A percentile compares a stretch with the other conserved stretches of the same genome.
Conservation (phyloP, 345 rosid species). For the Sisymbrium irio region DNA sequence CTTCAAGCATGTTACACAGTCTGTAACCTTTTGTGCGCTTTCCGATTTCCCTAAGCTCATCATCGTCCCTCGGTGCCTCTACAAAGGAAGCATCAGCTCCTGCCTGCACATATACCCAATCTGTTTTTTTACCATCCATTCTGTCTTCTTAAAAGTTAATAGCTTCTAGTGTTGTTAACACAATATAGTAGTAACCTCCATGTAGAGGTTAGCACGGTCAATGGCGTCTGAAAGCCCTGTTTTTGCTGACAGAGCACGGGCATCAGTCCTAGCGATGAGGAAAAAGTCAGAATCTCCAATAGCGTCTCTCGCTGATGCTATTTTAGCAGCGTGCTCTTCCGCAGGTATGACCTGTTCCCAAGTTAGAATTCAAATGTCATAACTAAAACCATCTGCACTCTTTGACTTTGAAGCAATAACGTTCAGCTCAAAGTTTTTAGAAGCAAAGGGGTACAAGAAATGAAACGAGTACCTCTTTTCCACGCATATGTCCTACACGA, state of each 20-base stretch:
- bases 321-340: slow-evolving; percentile 54
- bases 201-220: slow-evolving; percentile 53
- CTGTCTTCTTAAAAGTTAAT: background rate
- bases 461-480: slow-evolving; percentile 46
- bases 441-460: background rate
- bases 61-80: slow-evolving; percentile 50
- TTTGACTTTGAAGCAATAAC: background rate
- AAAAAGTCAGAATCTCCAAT: slow-evolving; percentile 53
- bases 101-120: slow-evolving; percentile 19
- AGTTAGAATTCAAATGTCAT: background rate
- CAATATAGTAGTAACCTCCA: slow-evolving; percentile 33
- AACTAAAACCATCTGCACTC: background rate
- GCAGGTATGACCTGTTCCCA: slow-evolving; percentile 47
- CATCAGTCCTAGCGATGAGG: slow-evolving; percentile 55
- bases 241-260: slow-evolving; percentile 48
- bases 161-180: background rate
- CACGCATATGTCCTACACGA: slow-evolving; percentile 49
- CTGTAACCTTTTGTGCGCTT: slow-evolving; percentile 40
- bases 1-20: slow-evolving; percentile 54
- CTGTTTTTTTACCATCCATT: background rate
- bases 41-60: slow-evolving; percentile 47
- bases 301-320: slow-evolving; percentile 55
- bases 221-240: slow-evolving; percentile 52
- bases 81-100: slow-evolving; percentile 56
- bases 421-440: background rate